These are phyloP conservation scores for Melanogaster broomeanus DNA, from an alignment of 768 basidiomycete genomes.

Conservation along the genomic window DNA sequence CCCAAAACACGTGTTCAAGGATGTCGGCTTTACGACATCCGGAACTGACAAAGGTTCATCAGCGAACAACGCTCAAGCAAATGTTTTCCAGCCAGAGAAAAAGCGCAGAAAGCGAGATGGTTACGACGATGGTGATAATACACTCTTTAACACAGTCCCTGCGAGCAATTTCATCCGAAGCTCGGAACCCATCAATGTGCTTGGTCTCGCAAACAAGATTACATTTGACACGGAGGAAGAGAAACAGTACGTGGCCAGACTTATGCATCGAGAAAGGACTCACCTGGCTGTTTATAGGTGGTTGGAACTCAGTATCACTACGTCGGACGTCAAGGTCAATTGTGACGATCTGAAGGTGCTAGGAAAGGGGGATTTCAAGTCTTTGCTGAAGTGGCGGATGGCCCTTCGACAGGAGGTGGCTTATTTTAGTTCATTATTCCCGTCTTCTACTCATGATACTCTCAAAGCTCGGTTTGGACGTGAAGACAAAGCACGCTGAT, in stretches of 20 bases:
- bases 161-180: conserved; percentile 72
- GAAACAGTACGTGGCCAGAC: conserved; percentile 55
- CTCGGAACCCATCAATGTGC: conserved; percentile 72
- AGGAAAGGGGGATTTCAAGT: conserved; percentile 97
- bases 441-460: conserved; percentile 3
- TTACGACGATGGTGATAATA: conserved; percentile 94
- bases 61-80: conserved; percentile 73
- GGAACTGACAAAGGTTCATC: conserved; percentile 54
- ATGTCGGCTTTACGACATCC: conserved; percentile 54
- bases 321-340: conserved; percentile 77
- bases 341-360: conserved; percentile 93
- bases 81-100: conserved; percentile 97
- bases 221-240: conserved; percentile 82
- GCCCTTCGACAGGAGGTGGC: conserved; percentile 84
- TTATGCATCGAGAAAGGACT: not conserved
- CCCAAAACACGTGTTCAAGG: conserved; percentile 97
- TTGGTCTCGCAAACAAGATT: conserved; percentile 80
- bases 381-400: conserved; percentile 87
- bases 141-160: conserved; percentile 72
- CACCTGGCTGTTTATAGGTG: conserved; percentile 50
- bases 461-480: conserved; percentile 77
- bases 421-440: not conserved
- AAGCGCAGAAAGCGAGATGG: conserved; percentile 91
- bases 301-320: conserved; percentile 70
- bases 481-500: conserved; percentile 69